phyloP scores from a whole-genome alignment of 2,329 filamentous ascomycete species.

The Fusarium brevicatenulatum region DNA sequence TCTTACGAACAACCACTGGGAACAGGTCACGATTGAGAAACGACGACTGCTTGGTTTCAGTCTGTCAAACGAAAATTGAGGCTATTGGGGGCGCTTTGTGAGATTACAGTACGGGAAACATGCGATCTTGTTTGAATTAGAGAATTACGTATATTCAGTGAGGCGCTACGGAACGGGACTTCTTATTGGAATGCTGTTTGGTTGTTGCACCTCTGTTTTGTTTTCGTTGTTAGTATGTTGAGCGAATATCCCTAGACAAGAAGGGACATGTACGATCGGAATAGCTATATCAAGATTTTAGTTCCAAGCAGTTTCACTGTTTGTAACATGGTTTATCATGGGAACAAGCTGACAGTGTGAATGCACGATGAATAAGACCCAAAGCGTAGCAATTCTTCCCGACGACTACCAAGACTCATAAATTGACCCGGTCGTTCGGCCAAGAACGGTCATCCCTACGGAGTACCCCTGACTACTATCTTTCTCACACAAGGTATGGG shows the following conservation, averaged over 20 bases:
- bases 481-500: not conserved
- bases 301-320: not conserved
- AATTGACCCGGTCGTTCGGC: not conserved
- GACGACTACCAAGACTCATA: not conserved
- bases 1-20: constrained; percentile 31
- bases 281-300: constrained; percentile 4
- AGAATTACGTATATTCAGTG: constrained; percentile 33
- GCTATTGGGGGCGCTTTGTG: constrained; percentile 27
- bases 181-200: constrained; percentile 13
- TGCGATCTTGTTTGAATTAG: constrained; percentile 35
- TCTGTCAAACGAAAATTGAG: constrained; percentile 27
- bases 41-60: constrained; percentile 37
- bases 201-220: constrained; percentile 3
- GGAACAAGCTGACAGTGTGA: not conserved
- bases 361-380: constrained; percentile 22
- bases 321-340: constrained; percentile 33
- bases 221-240: constrained; percentile 6
- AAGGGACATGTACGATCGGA: constrained; percentile 34
- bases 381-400: not conserved
- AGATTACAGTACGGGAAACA: constrained; percentile 18
- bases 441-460: not conserved
- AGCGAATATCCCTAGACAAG: constrained; percentile 9
- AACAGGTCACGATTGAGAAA: constrained; percentile 28
- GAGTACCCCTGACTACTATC: not conserved
- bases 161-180: constrained; percentile 31